phyloP scores from a whole-genome alignment of 1,284 basidiomycete genomes.

The Ganoderma leucocontextum region DNA sequence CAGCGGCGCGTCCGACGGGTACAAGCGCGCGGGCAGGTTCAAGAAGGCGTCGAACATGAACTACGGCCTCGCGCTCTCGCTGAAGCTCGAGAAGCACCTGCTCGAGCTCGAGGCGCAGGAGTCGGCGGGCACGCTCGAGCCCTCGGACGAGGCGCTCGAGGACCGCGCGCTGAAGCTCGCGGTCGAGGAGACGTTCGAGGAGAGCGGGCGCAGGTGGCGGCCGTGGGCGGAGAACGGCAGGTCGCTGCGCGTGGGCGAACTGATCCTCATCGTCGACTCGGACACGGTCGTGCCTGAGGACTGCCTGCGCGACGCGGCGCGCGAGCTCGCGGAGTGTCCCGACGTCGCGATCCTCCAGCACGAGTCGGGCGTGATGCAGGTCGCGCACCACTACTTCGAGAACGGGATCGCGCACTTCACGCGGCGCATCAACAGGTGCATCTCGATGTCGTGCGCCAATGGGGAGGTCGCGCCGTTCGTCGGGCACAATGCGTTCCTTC shows the following conservation, averaged over 20 bases:
- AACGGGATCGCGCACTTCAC: conserved; percentile 89
- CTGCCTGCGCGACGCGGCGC: conserved; percentile 85
- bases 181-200: conserved; percentile 71
- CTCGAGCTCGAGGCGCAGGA: conserved; percentile 53
- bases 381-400: conserved; percentile 87
- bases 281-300: conserved; percentile 91
- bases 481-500: conserved; percentile 88
- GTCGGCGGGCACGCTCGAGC: conserved; percentile 29
- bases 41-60: conserved; percentile 73
- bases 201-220: conserved; percentile 59
- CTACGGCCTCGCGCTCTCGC: conserved; percentile 58
- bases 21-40: conserved; percentile 64
- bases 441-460: conserved; percentile 79
- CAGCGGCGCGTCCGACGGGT: conserved; percentile 51
- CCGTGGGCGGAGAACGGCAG: conserved; percentile 74
- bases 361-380: conserved; percentile 88
- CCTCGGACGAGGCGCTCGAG: conserved; percentile 55
- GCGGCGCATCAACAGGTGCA: conserved; percentile 78
- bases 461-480: conserved; percentile 89
- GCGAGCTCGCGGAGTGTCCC: conserved; percentile 79
- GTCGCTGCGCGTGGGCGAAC: conserved; percentile 65
- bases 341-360: conserved; percentile 88
- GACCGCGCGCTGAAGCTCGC: conserved; percentile 71
- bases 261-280: conserved; percentile 79
- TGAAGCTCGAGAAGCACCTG: conserved; percentile 60